These are phyloP conservation scores for Debaryomyces subglobosus DNA, from an alignment of 1,139 yeast species.

Conservation along the genomic window DNA sequence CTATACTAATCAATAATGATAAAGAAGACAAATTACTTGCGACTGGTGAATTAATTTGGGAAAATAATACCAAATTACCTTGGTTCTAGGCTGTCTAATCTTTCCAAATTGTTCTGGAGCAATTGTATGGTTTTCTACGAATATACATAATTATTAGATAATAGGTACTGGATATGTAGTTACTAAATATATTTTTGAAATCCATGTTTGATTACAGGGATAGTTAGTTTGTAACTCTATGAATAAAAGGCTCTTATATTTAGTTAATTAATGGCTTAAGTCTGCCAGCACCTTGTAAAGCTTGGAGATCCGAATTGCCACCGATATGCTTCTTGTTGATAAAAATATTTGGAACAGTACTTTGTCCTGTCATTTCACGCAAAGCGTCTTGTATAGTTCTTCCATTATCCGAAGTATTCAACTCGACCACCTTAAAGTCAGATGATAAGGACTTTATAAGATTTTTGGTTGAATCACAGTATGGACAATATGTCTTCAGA, in stretches of 20 bases:
- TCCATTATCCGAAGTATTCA: conserved; percentile 25
- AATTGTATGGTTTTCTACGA: not conserved
- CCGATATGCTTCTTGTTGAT: conserved; percentile 86
- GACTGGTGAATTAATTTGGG: conserved; percentile 42
- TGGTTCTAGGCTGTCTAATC: conserved; percentile 35
- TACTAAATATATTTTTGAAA: not conserved
- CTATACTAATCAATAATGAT: conserved; percentile 30
- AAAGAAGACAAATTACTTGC: conserved; percentile 27
- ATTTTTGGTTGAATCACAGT: conserved; percentile 28
- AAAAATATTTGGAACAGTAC: conserved; percentile 85
- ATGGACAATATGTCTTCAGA: conserved; percentile 34
- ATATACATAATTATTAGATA: not conserved
- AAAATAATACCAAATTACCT: conserved; percentile 46
- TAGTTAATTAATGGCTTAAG: conserved; percentile 2
- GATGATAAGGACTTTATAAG: conserved; percentile 19
- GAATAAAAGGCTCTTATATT: not conserved
- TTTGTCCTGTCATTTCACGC: conserved; percentile 72
- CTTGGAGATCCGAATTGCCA: conserved; percentile 82
- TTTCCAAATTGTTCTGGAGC: not conserved
- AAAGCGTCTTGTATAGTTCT: conserved; percentile 66
- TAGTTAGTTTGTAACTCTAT: not conserved
- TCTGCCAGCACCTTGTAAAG: conserved; percentile 14
- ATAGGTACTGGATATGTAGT: not conserved
- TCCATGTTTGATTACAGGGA: not conserved
- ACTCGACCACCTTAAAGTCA: conserved; percentile 26